Evolutionary conservation across 805 yeast genomes (phyloP).

Genomic region (Hanseniaspora valbyensis): DNA sequence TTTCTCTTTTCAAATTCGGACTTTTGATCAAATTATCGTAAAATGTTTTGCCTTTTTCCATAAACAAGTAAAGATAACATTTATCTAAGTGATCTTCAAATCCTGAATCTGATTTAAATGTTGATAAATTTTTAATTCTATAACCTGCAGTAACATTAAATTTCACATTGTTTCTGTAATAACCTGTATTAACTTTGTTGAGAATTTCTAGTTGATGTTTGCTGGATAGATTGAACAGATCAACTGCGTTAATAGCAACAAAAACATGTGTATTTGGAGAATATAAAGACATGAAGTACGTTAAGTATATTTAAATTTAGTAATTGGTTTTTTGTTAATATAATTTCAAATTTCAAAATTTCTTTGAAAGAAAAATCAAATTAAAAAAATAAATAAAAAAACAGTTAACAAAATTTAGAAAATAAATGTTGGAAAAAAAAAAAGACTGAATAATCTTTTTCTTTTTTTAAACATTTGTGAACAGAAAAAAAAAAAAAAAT

Average conservation of each 20-base stretch:
- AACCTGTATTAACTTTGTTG: constrained; percentile 39
- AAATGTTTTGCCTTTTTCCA: constrained; percentile 1
- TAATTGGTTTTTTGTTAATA: not conserved
- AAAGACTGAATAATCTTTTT: too few species aligned
- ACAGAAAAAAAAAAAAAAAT: too few species aligned
- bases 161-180: constrained; percentile 37
- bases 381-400: too few species aligned
- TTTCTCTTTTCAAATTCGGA: constrained; percentile 17
- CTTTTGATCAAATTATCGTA: constrained; percentile 19
- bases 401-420: too few species aligned
- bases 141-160: constrained; percentile 34
- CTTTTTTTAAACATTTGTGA: too few species aligned
- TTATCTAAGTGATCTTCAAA: constrained; percentile 20
- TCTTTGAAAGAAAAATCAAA: too few species aligned
- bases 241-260: constrained; percentile 26
- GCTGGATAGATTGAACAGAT: constrained; percentile 25
- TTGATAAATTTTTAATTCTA: constrained; percentile 30
- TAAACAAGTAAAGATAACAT: constrained; percentile 24
- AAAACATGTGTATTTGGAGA: constrained; percentile 18
- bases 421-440: too few species aligned
- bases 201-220: constrained; percentile 22
- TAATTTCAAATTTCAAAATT: too few species aligned
- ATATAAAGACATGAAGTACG: not conserved
- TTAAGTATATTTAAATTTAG: not conserved
- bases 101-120: constrained; percentile 24